phyloP scores from a whole-genome alignment of 345 rosid species.

The Hibiscus trionum region DNA sequence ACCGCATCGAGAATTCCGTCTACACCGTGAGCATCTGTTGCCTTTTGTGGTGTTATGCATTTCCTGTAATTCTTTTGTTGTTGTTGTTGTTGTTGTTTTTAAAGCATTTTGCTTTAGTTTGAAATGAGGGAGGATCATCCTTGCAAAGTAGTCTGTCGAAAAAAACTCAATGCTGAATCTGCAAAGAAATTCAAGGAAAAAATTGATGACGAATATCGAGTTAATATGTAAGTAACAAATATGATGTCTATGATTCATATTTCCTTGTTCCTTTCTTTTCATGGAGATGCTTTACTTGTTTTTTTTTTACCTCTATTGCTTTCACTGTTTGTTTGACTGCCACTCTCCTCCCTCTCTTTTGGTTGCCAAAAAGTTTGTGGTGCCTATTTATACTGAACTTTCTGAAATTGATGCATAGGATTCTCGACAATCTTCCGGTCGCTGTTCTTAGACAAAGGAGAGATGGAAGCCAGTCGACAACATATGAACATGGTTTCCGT shows the following conservation, averaged over 20 bases:
- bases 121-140: neutral
- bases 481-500: no score
- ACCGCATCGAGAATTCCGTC: conserved; percentile 93
- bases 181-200: neutral
- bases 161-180: neutral
- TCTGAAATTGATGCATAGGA: no score
- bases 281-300: no score
- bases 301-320: no score
- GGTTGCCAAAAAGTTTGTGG: neutral
- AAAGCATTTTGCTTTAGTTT: neutral
- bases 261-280: neutral
- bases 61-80: conserved; percentile 4
- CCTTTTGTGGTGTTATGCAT: conserved; percentile 4
- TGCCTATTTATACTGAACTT: no score
- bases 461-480: no score
- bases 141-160: neutral
- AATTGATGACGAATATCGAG: neutral
- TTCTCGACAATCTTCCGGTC: no score
- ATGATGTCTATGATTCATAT: neutral
- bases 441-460: no score
- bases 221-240: neutral
- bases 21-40: conserved; percentile 46
- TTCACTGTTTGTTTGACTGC: no score
- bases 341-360: neutral
- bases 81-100: neutral